Evolutionary conservation across 2,329 filamentous ascomycete genomes (phyloP).

Genomic region (Ophiostoma perfectum): DNA sequence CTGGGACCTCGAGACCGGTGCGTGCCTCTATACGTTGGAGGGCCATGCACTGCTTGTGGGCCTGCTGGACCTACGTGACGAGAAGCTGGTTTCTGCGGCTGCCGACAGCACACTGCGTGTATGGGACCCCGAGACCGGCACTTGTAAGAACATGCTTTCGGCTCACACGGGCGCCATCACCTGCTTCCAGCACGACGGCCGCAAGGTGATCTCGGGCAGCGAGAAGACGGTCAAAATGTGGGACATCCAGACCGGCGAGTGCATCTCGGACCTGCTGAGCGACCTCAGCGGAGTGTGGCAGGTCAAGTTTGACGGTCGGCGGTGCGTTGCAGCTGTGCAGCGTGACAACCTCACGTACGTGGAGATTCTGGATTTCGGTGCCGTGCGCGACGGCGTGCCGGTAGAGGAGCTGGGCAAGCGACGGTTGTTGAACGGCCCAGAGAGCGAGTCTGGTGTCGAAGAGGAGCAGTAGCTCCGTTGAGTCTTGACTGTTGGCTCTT

Average conservation of each 20-base stretch:
- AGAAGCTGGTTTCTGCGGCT: slow-evolving; percentile 87
- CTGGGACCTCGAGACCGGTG: slow-evolving; percentile 85
- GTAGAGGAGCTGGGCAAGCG: slow-evolving; percentile 14
- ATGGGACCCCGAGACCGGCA: slow-evolving; percentile 91
- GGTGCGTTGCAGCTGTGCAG: slow-evolving; percentile 95
- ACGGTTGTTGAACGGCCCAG: background rate
- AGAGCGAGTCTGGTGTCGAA: background rate
- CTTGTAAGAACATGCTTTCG: slow-evolving; percentile 82
- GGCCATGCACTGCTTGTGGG: slow-evolving; percentile 91
- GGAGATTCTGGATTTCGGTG: slow-evolving; percentile 98
- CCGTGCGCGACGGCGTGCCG: slow-evolving; percentile 61
- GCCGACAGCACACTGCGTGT: slow-evolving; percentile 93
- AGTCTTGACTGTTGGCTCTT: background rate
- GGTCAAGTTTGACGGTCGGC: slow-evolving; percentile 91
- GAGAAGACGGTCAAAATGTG: slow-evolving; percentile 98
- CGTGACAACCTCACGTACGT: slow-evolving; percentile 89
- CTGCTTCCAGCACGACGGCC: slow-evolving; percentile 95
- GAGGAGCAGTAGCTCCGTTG: background rate
- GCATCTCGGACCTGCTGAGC: slow-evolving; percentile 84
- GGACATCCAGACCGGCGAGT: slow-evolving; percentile 89
- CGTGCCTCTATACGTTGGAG: slow-evolving; percentile 82
- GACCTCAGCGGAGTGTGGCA: slow-evolving; percentile 98
- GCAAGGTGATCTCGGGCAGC: slow-evolving; percentile 93
- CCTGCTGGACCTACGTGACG: slow-evolving; percentile 79
- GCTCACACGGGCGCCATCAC: slow-evolving; percentile 97